Percentiles rank a stretch among this genome's conserved stretches.
Evolutionary conservation across 257 asterid genomes (phyloP).

Genomic region (Salvia hispanica): DNA sequence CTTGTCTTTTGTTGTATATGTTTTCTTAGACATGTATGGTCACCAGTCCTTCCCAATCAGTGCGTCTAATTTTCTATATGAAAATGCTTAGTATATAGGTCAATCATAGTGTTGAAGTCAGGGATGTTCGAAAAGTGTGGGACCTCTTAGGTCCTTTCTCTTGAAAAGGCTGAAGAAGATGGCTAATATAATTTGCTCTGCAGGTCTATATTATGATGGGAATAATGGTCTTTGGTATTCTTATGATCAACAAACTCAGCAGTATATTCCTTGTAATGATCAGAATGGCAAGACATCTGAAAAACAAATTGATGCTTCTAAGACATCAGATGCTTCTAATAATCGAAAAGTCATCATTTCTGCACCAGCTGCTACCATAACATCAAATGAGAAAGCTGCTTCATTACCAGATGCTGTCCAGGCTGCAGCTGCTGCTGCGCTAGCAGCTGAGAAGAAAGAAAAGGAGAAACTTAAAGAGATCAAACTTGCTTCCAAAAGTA

Average conservation of each 20-base stretch:
- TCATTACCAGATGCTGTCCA: conserved; percentile 92
- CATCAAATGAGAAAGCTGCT: conserved; percentile 69
- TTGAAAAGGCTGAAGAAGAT: conserved; percentile 13
- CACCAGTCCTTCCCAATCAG: neutral
- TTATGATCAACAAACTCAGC: conserved; percentile 77
- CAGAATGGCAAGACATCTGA: conserved; percentile 70
- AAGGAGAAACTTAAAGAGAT: conserved; percentile 87
- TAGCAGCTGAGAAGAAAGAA: conserved; percentile 97
- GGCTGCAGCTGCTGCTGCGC: conserved; percentile 99
- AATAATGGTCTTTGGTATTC: conserved; percentile 93
- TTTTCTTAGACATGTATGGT: neutral
- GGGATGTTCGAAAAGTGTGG: neutral
- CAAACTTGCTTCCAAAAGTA: conserved; percentile 85
- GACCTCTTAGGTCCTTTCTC: conserved; percentile 6
- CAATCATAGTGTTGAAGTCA: neutral
- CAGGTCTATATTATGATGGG: conserved; percentile 94
- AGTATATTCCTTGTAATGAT: conserved; percentile 75
- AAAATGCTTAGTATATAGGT: conserved; percentile 6
- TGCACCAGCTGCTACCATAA: conserved; percentile 92
- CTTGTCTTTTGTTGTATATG: neutral
- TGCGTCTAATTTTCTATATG: conserved; percentile 13
- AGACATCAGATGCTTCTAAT: conserved; percentile 54
- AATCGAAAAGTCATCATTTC: conserved; percentile 77
- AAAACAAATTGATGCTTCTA: conserved; percentile 55
- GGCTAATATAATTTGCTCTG: conserved; percentile 20